Evolutionary conservation across 306 rosid species (phyloP), one percentile per base, ranked within the genome.

Genomic region (Quercus mongolica): DNA sequence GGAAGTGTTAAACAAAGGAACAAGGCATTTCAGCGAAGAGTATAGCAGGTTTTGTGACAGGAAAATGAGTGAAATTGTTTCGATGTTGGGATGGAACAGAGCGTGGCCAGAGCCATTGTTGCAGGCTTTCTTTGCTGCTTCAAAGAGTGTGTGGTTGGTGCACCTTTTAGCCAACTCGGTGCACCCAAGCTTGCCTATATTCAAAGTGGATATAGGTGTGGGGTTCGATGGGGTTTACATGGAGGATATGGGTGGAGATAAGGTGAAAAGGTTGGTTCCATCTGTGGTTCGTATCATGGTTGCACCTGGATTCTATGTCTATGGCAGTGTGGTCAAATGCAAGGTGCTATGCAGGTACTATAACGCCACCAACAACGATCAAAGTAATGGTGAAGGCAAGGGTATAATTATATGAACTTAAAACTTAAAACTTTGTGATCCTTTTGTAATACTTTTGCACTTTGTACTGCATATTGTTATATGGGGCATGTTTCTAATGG

Each of bases 11-110:
- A 89, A 78, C 84, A 93, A 93, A 44, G 99, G 99, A 17, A 96
- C 99, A 3, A 84, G 87, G 86, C 97, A 96, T 81, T 93, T 93
- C 89, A 93, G 99, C 33, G 97, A 91, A 58, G 99, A 96, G 1
- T 96, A 93, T 68, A 96, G 99, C 78, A 75, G 91, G 54, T 96
- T 96, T 58, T 96, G 99, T 49, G 99, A 96, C 23, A 77, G 96
- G 79, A 96, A 96, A 76, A 96, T 96, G 99, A 96, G 99, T 58
- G 98, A 93, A 59, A 93, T 96, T 30, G 97, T 96, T 2, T 91
- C 91, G 0, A 88, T 91, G 94, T 78, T 96, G 74, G 94, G 97
- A 6, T 96, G 99, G 99, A 96, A 93, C 78, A 85, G 98, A 31
- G 97, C 98, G 1, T 96, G 99, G 99, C 93, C 99, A 0, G 99